These are phyloP conservation scores for Biscogniauxia mediterranea DNA, from an alignment of 2,329 filamentous ascomycete species.

Conservation along the genomic window DNA sequence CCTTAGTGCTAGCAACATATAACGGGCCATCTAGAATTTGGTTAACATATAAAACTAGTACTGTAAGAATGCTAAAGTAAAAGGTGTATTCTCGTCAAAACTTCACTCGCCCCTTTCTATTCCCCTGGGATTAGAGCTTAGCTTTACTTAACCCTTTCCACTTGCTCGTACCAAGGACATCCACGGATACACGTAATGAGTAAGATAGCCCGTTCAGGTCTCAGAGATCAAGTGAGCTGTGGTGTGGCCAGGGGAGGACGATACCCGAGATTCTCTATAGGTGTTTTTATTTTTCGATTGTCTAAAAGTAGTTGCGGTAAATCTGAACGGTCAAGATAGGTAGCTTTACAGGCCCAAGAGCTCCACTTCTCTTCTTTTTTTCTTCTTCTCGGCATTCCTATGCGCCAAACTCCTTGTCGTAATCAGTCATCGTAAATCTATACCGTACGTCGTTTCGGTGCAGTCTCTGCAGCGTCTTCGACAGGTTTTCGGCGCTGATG, in stretches of 20 bases:
- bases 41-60: too few species aligned
- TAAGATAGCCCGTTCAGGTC: not conserved
- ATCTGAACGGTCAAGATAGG: not conserved
- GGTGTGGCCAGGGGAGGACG: not conserved
- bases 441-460: constrained; percentile 71
- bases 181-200: too few species aligned
- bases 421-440: constrained; percentile 71
- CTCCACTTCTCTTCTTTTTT: not conserved
- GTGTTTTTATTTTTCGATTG: not conserved
- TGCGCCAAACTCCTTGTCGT: constrained; percentile 64
- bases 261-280: not conserved
- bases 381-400: constrained; percentile 21
- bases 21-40: too few species aligned
- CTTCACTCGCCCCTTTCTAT: too few species aligned
- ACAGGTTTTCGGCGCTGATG: constrained; percentile 69
- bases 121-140: too few species aligned
- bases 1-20: too few species aligned
- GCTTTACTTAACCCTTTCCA: too few species aligned
- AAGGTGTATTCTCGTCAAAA: too few species aligned
- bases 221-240: not conserved
- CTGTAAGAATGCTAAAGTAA: too few species aligned
- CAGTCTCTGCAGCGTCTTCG: constrained; percentile 66
- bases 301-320: too few species aligned
- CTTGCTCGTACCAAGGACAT: too few species aligned
- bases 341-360: not conserved